These are phyloP conservation scores for Echium plantagineum DNA, from an alignment of 257 asterid genomes.

Conservation along the genomic window DNA sequence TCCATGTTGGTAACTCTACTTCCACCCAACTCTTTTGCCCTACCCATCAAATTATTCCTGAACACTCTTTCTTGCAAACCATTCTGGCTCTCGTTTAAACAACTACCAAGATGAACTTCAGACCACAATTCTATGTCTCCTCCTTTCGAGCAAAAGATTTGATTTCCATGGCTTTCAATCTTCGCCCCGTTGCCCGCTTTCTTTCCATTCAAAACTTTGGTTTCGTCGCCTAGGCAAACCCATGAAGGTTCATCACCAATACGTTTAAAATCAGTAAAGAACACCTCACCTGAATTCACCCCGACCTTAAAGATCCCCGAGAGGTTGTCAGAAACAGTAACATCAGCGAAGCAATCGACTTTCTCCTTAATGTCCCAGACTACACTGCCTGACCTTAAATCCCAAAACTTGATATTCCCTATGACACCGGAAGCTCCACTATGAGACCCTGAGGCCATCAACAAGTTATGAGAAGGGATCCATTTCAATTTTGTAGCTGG, in stretches of 20 bases:
- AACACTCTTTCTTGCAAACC: constrained; percentile 34
- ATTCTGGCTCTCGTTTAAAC: constrained; percentile 5
- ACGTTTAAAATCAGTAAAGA: constrained; percentile 54
- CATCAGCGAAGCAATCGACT: constrained; percentile 78
- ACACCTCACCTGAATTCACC: constrained; percentile 68
- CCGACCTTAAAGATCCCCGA: constrained; percentile 68
- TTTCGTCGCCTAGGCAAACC: constrained; percentile 63
- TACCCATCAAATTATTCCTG: constrained; percentile 70
- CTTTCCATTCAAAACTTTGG: constrained; percentile 54
- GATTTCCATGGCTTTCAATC: constrained; percentile 70
- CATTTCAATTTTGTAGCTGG: constrained; percentile 83
- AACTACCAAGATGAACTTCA: constrained; percentile 45
- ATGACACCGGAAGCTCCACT: constrained; percentile 77
- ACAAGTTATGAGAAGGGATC: constrained; percentile 55
- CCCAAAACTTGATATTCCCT: constrained; percentile 82
- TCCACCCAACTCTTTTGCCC: constrained; percentile 53
- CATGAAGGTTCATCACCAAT: constrained; percentile 42
- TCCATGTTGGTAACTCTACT: constrained; percentile 39
- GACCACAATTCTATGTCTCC: constrained; percentile 80
- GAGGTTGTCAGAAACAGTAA: constrained; percentile 41
- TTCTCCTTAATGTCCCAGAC: constrained; percentile 69
- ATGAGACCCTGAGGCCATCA: constrained; percentile 96
- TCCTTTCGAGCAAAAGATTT: constrained; percentile 67
- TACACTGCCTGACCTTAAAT: constrained; percentile 55
- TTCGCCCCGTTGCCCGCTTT: constrained; percentile 73